Evolutionary conservation across 805 yeast genomes (phyloP), one percentile per base, ranked within the genome.

Genomic region (Candida taoyuanica): DNA sequence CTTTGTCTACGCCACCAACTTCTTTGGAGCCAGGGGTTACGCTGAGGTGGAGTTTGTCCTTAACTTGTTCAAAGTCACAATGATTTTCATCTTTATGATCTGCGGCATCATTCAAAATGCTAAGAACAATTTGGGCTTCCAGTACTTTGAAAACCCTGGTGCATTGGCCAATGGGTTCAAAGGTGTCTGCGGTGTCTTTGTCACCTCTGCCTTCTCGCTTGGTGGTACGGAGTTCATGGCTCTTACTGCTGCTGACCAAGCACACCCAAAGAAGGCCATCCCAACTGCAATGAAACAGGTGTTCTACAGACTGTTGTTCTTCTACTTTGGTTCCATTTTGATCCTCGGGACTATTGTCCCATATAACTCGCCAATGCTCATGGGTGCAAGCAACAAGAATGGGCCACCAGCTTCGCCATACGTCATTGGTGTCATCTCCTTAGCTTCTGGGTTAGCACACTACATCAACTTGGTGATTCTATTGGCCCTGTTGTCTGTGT

Each of bases 21-120:
- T 71, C 23, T 67, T 72, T 45, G 80, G 79, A 42, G 73, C 76
- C n/a, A 63, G 60, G 32, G 77, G 78, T 43, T 75, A 73, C 44
- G 83, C 81, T 30, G 81, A 75, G 54, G 76, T 78, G 19, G 84
- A 77, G 53, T 72, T 84, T 42, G 69, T 75, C 55, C 79, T 83
- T 53, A 80, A 85, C 38, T 46, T 73, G 42, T 68, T 82, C 50
- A 85, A 84, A 58, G 73, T 82, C 18, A 59, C 78, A 29, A 77
- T 81, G 58, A 68, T 78, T 40, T 44, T 65, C n/a, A 83, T 81
- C 5, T 77, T 74, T 53, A 70, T 73, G 53, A 68, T 78, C 37
- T 60, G 76, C 44, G 76, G 76, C 21, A 58, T 74, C 28, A 59
- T 72, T 37, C 60, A 65, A 21, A 65, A 69, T 19, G 54, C 58